These are phyloP conservation scores for Lipomyces yamanashiensis DNA, from an alignment of 805 yeast genomes.

Conservation along the genomic window DNA sequence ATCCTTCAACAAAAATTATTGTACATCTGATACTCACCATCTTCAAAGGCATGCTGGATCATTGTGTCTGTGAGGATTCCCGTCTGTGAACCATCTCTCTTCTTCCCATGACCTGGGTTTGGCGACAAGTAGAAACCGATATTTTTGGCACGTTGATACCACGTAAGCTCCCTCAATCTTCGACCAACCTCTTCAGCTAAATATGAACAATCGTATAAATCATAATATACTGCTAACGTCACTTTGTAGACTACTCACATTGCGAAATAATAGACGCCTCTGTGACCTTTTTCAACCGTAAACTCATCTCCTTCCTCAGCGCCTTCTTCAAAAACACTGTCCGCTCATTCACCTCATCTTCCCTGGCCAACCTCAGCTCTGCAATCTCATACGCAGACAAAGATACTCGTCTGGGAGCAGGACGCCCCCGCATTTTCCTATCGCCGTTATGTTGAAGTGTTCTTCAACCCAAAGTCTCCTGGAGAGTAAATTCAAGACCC, in stretches of 20 bases:
- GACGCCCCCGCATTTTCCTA: background rate
- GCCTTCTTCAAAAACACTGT: background rate
- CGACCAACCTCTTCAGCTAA: slow-evolving; percentile 2
- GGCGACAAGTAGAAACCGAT: slow-evolving; percentile 11
- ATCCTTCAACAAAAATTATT: background rate
- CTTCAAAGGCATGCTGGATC: slow-evolving; percentile 6
- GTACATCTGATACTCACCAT: background rate
- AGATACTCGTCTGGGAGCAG: background rate
- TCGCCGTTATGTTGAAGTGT: no score
- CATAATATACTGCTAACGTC: background rate
- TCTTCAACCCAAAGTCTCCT: no score
- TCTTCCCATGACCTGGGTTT: slow-evolving; percentile 4
- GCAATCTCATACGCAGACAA: background rate
- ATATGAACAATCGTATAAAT: background rate
- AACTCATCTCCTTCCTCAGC: slow-evolving; percentile 3
- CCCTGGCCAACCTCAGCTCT: background rate
- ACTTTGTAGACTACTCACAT: background rate
- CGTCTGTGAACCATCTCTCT: slow-evolving; percentile 1
- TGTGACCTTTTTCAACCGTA: background rate
- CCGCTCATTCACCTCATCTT: background rate
- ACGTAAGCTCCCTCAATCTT: background rate
- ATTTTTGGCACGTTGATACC: slow-evolving; percentile 7
- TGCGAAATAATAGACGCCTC: slow-evolving; percentile 2
- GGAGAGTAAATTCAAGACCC: no score
- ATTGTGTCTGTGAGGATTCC: slow-evolving; percentile 7